Percentiles rank a stretch among this genome's conserved stretches.
Conservation (phyloP, 208 protist genomes). For the Trypanosoma lewisi region DNA sequence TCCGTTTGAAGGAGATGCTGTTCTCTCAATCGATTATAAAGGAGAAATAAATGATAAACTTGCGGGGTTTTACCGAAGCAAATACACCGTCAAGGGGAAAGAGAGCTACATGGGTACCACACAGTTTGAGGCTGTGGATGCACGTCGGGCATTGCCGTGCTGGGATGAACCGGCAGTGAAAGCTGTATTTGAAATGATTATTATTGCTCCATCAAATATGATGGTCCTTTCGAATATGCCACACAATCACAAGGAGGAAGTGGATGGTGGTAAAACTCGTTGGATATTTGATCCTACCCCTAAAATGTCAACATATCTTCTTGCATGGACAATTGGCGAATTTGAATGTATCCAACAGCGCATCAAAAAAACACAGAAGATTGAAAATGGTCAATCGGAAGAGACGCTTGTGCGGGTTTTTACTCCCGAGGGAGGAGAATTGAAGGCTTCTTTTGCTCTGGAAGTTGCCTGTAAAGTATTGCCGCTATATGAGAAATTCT, state of each 20-base stretch:
- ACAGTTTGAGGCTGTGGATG: constrained; percentile 94
- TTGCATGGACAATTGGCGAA: constrained; percentile 93
- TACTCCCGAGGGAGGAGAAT: constrained; percentile 43
- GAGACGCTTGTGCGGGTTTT: constrained; percentile 53
- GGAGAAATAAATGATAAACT: constrained; percentile 92
- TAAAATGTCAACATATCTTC: constrained; percentile 95
- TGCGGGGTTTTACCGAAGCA: constrained; percentile 92
- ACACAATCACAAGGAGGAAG: constrained; percentile 17
- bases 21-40: constrained; percentile 76
- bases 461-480: constrained; percentile 67
- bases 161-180: constrained; percentile 95
- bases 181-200: constrained; percentile 91
- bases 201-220: constrained; percentile 68
- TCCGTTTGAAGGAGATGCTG: constrained; percentile 26
- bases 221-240: constrained; percentile 91
- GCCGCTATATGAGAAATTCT: constrained; percentile 81
- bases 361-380: constrained; percentile 27
- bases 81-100: constrained; percentile 81
- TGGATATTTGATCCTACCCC: constrained; percentile 80
- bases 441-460: constrained; percentile 71
- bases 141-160: constrained; percentile 91
- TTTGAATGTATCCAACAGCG: constrained; percentile 60
- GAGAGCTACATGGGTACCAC: constrained; percentile 69
- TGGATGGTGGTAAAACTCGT: constrained; percentile 19
- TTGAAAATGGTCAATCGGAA: constrained; percentile 6